These are phyloP conservation scores for Pyrenopolyporus hunteri DNA, from an alignment of 495 filamentous ascomycete species.

Conservation along the genomic window DNA sequence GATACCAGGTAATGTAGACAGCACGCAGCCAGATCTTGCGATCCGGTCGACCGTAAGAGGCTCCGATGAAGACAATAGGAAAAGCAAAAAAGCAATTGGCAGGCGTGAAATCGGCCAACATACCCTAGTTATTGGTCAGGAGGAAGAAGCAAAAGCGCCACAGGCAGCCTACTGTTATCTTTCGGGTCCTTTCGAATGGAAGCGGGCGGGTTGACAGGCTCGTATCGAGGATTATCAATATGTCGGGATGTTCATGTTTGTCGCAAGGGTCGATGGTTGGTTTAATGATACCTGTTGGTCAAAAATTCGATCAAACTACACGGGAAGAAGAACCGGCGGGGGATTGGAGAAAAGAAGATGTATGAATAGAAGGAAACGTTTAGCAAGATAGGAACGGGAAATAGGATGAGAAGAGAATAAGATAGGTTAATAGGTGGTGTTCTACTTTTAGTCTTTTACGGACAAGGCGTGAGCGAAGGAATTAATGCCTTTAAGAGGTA, in stretches of 20 bases:
- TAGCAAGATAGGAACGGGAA: neutral
- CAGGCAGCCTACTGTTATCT: neutral
- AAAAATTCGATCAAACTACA: neutral
- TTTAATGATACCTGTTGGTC: too few species aligned
- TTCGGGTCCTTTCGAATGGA: neutral
- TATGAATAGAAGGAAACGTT: too few species aligned
- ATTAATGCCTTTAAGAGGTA: slow-evolving; percentile 8
- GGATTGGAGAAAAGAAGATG: slow-evolving; percentile 18
- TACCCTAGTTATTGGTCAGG: slow-evolving; percentile 25
- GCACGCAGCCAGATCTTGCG: neutral
- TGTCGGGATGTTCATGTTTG: slow-evolving; percentile 15
- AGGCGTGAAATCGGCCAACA: slow-evolving; percentile 18
- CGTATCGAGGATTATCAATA: too few species aligned
- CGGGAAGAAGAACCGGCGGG: slow-evolving; percentile 1
- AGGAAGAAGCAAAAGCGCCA: slow-evolving; percentile 8
- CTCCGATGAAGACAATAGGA: slow-evolving; percentile 18
- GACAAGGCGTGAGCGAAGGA: slow-evolving; percentile 13
- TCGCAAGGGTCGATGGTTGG: too few species aligned
- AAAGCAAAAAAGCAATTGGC: slow-evolving; percentile 11
- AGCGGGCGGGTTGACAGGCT: slow-evolving; percentile 1
- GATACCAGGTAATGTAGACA: too few species aligned
- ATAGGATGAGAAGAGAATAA: neutral
- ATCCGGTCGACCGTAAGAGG: neutral
- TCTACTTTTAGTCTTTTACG: slow-evolving; percentile 36
- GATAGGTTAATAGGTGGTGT: slow-evolving; percentile 3